phyloP scores from a whole-genome alignment of 1,139 yeast genomes.

The Geotrichum reessii region DNA sequence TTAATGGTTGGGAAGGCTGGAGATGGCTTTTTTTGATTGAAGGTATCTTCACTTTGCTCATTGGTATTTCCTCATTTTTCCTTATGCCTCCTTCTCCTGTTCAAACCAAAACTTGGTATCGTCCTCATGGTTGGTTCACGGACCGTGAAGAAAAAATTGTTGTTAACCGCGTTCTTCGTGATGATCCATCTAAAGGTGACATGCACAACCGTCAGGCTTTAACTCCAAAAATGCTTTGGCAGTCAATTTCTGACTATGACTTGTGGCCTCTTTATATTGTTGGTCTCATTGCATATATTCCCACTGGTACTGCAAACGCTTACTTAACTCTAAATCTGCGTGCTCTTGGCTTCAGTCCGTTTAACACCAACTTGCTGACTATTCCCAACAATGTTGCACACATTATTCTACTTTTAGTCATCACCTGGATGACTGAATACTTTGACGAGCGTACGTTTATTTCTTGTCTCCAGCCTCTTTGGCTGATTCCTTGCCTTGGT shows the following conservation, averaged over 20 bases:
- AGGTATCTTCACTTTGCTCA: constrained; percentile 46
- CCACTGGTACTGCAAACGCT: constrained; percentile 38
- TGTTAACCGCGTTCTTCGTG: constrained; percentile 56
- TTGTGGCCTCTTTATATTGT: constrained; percentile 52
- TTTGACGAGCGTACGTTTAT: constrained; percentile 41
- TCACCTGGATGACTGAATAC: constrained; percentile 40
- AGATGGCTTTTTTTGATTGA: constrained; percentile 56
- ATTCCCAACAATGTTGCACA: constrained; percentile 46
- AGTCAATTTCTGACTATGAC: constrained; percentile 47
- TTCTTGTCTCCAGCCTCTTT: constrained; percentile 27
- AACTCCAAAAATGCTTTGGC: constrained; percentile 38
- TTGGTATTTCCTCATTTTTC: constrained; percentile 48
- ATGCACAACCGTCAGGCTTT: constrained; percentile 60
- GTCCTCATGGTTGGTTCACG: constrained; percentile 55
- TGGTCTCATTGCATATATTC: constrained; percentile 45
- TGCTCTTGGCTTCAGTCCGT: constrained; percentile 51
- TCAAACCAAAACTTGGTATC: constrained; percentile 49
- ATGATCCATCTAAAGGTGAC: constrained; percentile 61
- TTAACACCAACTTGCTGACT: constrained; percentile 48
- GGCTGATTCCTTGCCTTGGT: constrained; percentile 41
- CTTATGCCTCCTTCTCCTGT: constrained; percentile 53
- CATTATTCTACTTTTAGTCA: constrained; percentile 38
- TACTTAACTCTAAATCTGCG: constrained; percentile 50
- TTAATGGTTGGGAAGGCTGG: constrained; percentile 46
- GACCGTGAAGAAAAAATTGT: constrained; percentile 54